Base-by-base conservation (phyloP, 495 filamentous ascomycete species). In the Pyrenula aspistea region DNA sequence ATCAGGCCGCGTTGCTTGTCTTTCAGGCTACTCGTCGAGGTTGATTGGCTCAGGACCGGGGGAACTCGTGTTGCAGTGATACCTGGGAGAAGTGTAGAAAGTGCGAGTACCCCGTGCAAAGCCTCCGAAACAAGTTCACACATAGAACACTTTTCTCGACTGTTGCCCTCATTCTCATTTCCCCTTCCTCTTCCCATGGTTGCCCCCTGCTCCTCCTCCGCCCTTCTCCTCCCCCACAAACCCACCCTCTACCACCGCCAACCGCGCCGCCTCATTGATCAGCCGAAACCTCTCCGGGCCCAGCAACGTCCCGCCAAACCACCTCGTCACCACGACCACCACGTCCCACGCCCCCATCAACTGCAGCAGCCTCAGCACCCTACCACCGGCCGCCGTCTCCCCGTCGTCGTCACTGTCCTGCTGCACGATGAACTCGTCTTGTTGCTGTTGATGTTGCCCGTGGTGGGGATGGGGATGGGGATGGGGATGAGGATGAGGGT, bases 331-430 rank as follows among this genome's bases (percentile, higher is more conserved):
- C n/a, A 98, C 86, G 1, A 97, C 90, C 67, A 96, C 82, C 8
- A 86, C 82, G 68, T 93, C 81, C 88, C 89, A 95, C 10, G 94
- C 80, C 68, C 90, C 87, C 91, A 96, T 97, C 61, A 92, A 65
- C 75, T 95, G 88, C 83, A 98, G 83, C 51, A 98, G 71, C 72
- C 94, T 88, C 48, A 95, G 73, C 62, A 97, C 63, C 23, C 93
- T 79, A 0, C 85, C 83, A 0, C 93, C 93, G 2, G 93, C 93
- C 22, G 93, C 93, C n/a, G 85, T 88, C 75, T 98, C 93, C 11
- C 93, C 93, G 65, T 98, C 93, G 66, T 97, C 93, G 62, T 98
- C 85, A 65, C 85, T 95, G 70, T 98, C 93, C 67, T 96, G 89
- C 57, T 83, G 87, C 36, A 76, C 77, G 20, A 84, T 79, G 59